A percentile compares a stretch with the other conserved stretches of the same genome.
phyloP scores from a whole-genome alignment of 768 basidiomycete genomes.

The Clitopilus passeckerianus region DNA sequence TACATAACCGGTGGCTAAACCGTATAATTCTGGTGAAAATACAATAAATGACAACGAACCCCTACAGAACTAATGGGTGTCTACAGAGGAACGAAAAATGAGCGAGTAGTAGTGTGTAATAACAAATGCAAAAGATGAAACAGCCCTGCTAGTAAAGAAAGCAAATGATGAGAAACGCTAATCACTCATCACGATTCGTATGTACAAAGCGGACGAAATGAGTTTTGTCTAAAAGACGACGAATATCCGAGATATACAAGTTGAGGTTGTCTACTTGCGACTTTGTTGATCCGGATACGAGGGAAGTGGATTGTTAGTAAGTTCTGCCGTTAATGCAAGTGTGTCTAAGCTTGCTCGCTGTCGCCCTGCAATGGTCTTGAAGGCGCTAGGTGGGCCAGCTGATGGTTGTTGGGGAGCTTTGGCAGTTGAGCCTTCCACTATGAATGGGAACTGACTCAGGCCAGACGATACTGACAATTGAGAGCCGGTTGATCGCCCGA shows the following conservation, averaged over 20 bases:
- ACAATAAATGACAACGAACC: not conserved
- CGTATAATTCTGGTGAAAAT: not conserved
- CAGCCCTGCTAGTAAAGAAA: not conserved
- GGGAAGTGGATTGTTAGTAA: conserved; percentile 78
- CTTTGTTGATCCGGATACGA: not conserved
- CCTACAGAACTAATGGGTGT: not conserved
- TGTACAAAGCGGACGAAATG: not conserved
- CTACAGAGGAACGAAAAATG: not conserved
- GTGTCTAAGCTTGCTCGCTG: conserved; percentile 85
- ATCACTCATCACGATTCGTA: not conserved
- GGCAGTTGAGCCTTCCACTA: conserved; percentile 61
- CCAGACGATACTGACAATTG: conserved; percentile 75
- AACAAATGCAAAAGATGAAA: not conserved
- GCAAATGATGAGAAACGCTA: not conserved
- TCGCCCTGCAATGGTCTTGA: conserved; percentile 27
- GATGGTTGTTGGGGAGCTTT: conserved; percentile 19
- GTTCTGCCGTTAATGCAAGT: conserved; percentile 74
- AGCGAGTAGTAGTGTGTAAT: not conserved
- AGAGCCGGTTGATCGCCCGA: conserved; percentile 76
- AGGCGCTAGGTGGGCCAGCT: conserved; percentile 27
- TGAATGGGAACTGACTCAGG: conserved; percentile 84
- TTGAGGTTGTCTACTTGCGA: not conserved
- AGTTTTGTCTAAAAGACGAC: not conserved
- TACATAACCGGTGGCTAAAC: not conserved
- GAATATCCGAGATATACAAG: not conserved